Percentiles rank a stretch among this genome's conserved stretches.
Evolutionary conservation across 2,329 filamentous ascomycete species (phyloP).

Genomic region (Xylaria hypoxylon): DNA sequence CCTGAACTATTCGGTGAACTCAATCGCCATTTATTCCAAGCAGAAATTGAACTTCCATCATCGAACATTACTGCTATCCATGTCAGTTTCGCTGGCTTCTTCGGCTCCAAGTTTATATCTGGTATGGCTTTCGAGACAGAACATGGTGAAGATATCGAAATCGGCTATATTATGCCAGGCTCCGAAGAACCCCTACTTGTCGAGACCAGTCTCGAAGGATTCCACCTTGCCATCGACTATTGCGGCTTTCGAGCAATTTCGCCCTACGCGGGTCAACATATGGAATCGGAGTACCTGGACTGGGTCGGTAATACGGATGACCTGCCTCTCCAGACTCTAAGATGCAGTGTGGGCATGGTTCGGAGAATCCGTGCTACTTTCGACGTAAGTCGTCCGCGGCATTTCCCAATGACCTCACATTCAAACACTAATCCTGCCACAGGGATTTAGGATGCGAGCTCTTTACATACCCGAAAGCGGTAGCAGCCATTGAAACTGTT

Average conservation of each 20-base stretch:
- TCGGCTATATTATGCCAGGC: slow-evolving; percentile 40
- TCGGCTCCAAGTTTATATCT: slow-evolving; percentile 41
- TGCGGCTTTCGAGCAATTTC: slow-evolving; percentile 44
- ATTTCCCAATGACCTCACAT: neutral
- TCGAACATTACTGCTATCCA: slow-evolving; percentile 35
- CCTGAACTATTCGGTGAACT: slow-evolving; percentile 37
- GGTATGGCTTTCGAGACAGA: slow-evolving; percentile 42
- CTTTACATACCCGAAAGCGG: slow-evolving; percentile 27
- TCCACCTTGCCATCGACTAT: slow-evolving; percentile 39
- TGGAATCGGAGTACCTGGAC: slow-evolving; percentile 39
- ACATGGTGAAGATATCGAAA: slow-evolving; percentile 36
- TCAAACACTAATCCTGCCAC: slow-evolving; percentile 20
- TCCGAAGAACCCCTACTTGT: slow-evolving; percentile 38
- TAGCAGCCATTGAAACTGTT: neutral
- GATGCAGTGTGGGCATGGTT: slow-evolving; percentile 17
- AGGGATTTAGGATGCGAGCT: slow-evolving; percentile 40
- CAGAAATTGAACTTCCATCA: slow-evolving; percentile 39
- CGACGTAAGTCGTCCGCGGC: slow-evolving; percentile 41
- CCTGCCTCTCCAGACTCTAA: slow-evolving; percentile 32
- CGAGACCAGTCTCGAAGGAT: slow-evolving; percentile 40
- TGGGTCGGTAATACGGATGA: slow-evolving; percentile 40
- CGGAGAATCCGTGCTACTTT: slow-evolving; percentile 41
- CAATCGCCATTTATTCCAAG: slow-evolving; percentile 26
- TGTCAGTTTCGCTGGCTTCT: slow-evolving; percentile 44
- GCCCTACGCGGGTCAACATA: slow-evolving; percentile 34